These are phyloP conservation scores for Lachnellula willkommii DNA, from an alignment of 2,329 filamentous ascomycete genomes.

Conservation along the genomic window DNA sequence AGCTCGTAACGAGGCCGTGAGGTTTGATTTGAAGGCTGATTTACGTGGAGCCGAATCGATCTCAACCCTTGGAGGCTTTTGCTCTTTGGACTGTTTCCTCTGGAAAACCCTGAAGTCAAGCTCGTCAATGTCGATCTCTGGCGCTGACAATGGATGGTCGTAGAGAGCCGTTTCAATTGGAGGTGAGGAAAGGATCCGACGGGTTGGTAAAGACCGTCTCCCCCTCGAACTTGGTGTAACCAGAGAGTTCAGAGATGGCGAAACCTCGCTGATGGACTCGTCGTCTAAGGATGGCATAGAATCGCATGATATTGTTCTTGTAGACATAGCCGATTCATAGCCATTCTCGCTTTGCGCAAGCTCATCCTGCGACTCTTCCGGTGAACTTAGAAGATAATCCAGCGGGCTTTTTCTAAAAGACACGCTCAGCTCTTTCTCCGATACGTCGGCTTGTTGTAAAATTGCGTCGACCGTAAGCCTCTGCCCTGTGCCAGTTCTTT, in stretches of 20 bases:
- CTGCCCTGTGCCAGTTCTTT: constrained; percentile 18
- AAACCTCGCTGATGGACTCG: constrained; percentile 42
- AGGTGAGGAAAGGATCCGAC: constrained; percentile 49
- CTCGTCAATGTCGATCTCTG: constrained; percentile 38
- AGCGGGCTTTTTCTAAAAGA: constrained; percentile 50
- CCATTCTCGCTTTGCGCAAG: constrained; percentile 46
- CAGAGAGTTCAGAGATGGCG: constrained; percentile 25
- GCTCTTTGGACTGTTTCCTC: constrained; percentile 15
- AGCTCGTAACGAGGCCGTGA: constrained; percentile 61
- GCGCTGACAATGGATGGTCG: constrained; percentile 46
- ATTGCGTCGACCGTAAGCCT: constrained; percentile 53
- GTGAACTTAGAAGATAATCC: constrained; percentile 55
- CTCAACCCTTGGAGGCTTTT: constrained; percentile 7
- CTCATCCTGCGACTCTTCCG: constrained; percentile 50
- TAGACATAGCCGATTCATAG: constrained; percentile 48
- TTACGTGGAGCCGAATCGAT: constrained; percentile 19
- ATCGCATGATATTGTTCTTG: constrained; percentile 52
- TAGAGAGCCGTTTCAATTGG: constrained; percentile 39
- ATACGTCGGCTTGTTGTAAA: constrained; percentile 46
- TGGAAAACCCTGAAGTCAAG: constrained; percentile 47
- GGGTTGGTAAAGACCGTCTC: constrained; percentile 39
- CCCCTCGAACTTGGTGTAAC: constrained; percentile 31
- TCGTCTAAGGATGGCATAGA: constrained; percentile 54
- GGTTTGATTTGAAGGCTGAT: constrained; percentile 60
- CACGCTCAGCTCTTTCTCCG: constrained; percentile 50